Conservation (phyloP, 139 green algal species). For the Parachlorella kessleri region DNA sequence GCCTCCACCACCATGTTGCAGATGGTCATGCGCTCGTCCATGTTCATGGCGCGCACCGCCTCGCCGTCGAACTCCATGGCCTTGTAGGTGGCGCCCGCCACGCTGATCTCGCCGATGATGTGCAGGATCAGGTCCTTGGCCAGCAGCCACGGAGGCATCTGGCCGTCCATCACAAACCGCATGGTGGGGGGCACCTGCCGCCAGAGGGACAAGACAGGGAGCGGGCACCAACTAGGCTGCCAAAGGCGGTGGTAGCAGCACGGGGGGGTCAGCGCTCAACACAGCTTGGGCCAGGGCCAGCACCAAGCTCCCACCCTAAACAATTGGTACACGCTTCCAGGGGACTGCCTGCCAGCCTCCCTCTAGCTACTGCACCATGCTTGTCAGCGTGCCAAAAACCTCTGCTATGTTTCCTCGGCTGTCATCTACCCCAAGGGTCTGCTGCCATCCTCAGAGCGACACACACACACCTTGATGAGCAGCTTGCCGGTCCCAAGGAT, state of each 20-base stretch:
- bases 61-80: conserved; percentile 91
- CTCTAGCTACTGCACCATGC: background rate
- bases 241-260: no score
- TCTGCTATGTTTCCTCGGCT: no score
- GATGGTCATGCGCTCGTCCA: conserved; percentile 98
- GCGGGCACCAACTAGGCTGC: no score
- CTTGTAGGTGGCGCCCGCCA: conserved; percentile 78
- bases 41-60: conserved; percentile 88
- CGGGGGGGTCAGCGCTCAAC: no score
- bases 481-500: conserved; percentile 97
- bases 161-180: conserved; percentile 91
- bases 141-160: conserved; percentile 92
- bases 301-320: background rate
- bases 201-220: no score
- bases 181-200: conserved; percentile 92
- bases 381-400: background rate
- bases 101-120: conserved; percentile 96
- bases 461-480: conserved; percentile 84
- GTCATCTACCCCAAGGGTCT: no score
- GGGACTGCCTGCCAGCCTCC: background rate
- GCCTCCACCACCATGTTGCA: conserved; percentile 93
- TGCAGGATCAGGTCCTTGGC: conserved; percentile 96
- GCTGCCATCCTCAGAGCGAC: background rate
- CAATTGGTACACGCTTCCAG: background rate
- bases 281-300: no score